Conservation (phyloP, 176 grass and related monocot genomes). For the Saccharum spontaneum region DNA sequence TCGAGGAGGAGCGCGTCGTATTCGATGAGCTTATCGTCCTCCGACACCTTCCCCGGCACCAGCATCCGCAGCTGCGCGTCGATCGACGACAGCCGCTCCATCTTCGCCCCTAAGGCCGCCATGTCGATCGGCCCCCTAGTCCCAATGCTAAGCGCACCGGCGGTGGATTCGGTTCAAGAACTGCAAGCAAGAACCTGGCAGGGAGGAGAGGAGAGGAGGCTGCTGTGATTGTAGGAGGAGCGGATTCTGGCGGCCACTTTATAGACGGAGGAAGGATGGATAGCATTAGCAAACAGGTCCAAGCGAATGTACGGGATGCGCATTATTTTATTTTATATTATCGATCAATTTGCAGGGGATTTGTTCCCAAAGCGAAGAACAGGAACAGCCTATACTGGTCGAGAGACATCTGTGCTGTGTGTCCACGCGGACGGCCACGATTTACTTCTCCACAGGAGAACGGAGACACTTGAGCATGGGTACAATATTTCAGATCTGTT, state of each 20-base stretch:
- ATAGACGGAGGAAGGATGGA: not conserved
- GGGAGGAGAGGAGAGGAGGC: not conserved
- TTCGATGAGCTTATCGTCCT: slow-evolving; percentile 73
- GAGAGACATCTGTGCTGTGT: not conserved
- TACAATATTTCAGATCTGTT: not conserved
- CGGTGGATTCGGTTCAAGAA: not conserved
- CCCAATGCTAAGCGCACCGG: slow-evolving; percentile 4
- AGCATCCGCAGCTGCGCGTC: slow-evolving; percentile 66
- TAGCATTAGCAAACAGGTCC: not conserved
- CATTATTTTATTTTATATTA: not conserved
- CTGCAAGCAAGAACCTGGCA: not conserved
- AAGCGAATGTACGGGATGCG: slow-evolving; percentile 5
- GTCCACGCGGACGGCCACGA: not conserved
- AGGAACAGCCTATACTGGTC: not conserved
- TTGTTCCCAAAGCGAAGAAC: not conserved
- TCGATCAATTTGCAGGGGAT: not conserved
- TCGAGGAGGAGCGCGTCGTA: slow-evolving; percentile 75
- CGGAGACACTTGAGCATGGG: not conserved
- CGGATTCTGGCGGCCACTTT: slow-evolving; percentile 23
- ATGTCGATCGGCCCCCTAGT: not conserved
- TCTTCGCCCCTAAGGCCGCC: slow-evolving; percentile 30
- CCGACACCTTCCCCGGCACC: slow-evolving; percentile 58
- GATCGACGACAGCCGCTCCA: slow-evolving; percentile 68
- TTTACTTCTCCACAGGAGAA: not conserved
- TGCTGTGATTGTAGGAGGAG: not conserved